phyloP scores from a whole-genome alignment of 768 basidiomycete genomes.

The Tephrocybe sp. region DNA sequence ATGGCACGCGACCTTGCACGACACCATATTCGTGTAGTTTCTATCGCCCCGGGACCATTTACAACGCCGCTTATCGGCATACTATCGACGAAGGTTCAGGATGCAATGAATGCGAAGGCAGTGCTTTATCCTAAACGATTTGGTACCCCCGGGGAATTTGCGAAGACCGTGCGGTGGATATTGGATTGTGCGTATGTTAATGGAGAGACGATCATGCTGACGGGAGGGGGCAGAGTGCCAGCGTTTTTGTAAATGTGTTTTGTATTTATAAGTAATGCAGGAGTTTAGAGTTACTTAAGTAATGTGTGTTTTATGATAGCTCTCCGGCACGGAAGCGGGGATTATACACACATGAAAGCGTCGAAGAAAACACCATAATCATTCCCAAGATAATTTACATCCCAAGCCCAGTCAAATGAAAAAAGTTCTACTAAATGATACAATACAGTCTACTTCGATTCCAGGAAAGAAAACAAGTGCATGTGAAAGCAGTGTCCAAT shows the following conservation, averaged over 20 bases:
- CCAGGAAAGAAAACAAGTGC: no score
- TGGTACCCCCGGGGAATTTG: slow-evolving; percentile 49
- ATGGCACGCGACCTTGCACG: slow-evolving; percentile 58
- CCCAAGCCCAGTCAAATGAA: background rate
- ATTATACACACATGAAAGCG: no score
- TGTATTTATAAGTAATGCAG: no score
- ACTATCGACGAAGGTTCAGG: background rate
- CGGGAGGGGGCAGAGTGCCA: slow-evolving; percentile 27
- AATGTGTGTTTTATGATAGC: no score
- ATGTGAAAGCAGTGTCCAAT: no score
- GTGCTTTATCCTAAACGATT: slow-evolving; percentile 46
- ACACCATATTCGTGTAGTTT: slow-evolving; percentile 52
- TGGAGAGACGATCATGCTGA: slow-evolving; percentile 50
- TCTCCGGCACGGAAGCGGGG: no score
- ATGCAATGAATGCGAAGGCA: slow-evolving; percentile 30
- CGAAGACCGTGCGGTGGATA: slow-evolving; percentile 48
- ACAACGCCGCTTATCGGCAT: slow-evolving; percentile 18
- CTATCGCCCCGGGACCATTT: slow-evolving; percentile 58
- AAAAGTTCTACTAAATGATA: background rate
- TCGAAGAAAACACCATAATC: no score
- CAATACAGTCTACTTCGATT: background rate
- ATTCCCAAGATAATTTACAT: background rate
- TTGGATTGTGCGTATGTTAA: slow-evolving; percentile 55
- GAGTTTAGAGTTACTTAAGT: no score
- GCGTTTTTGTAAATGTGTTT: background rate